Evolutionary conservation across 257 asterid genomes (phyloP).

Genomic region (Schizonepeta tenuifolia): DNA sequence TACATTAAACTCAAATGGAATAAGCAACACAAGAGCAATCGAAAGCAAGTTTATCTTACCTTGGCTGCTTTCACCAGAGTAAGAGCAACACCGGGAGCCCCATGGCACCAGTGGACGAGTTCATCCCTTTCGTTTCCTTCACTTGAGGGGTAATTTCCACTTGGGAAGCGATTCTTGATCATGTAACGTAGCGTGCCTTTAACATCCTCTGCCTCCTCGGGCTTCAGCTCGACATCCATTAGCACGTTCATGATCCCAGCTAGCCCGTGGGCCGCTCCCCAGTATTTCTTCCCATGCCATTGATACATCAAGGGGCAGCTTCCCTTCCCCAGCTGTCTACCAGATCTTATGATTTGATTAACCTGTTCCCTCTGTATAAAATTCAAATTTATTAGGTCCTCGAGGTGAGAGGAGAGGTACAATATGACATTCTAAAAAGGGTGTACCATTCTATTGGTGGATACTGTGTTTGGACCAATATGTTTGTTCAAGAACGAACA

Average conservation of each 20-base stretch:
- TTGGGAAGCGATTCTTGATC: constrained; percentile 66
- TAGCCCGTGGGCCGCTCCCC: constrained; percentile 94
- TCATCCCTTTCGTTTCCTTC: constrained; percentile 72
- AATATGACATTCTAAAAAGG: background rate
- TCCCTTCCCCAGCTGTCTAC: constrained; percentile 54
- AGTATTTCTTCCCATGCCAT: constrained; percentile 80
- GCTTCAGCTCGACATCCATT: constrained; percentile 75
- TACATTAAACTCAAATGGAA: background rate
- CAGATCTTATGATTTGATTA: constrained; percentile 60
- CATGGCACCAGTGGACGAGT: constrained; percentile 94
- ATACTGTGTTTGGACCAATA: constrained; percentile 55
- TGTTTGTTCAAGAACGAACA: constrained; percentile 69
- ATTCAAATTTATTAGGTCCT: constrained; percentile 1
- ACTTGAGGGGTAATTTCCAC: constrained; percentile 85
- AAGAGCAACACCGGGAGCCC: constrained; percentile 81
- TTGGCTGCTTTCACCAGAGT: constrained; percentile 78
- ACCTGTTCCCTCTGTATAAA: constrained; percentile 57
- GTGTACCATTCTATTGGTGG: constrained; percentile 60
- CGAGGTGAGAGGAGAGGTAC: constrained; percentile 29
- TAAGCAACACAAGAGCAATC: background rate
- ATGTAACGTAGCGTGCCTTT: constrained; percentile 67
- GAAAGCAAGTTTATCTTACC: constrained; percentile 40
- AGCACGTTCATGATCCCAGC: constrained; percentile 78
- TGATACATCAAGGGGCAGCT: constrained; percentile 75
- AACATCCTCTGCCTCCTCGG: constrained; percentile 70